A percentile compares a stretch with the other conserved stretches of the same genome.
Evolutionary conservation across 2,329 filamentous ascomycete genomes (phyloP).

Genomic region (Balansia obtecta): DNA sequence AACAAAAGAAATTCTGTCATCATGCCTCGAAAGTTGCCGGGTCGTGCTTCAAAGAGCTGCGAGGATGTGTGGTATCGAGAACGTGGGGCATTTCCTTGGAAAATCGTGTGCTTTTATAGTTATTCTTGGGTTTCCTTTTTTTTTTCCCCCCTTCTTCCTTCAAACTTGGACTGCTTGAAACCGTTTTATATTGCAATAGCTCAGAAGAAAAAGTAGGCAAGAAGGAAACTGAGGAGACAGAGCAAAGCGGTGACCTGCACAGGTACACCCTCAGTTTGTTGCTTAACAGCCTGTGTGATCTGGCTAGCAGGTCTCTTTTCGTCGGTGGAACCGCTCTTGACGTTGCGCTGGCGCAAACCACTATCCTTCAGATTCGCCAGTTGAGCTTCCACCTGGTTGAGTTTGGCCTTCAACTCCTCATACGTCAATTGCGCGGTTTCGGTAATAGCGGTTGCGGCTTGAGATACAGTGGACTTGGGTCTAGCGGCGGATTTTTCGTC

Average conservation of each 20-base stretch:
- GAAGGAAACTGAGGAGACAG: constrained; percentile 80
- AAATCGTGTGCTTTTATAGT: no score
- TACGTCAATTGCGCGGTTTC: constrained; percentile 28
- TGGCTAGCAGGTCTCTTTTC: constrained; percentile 35
- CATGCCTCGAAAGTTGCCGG: no score
- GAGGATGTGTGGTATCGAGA: no score
- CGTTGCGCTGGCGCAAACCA: constrained; percentile 70
- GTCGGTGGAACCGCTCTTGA: constrained; percentile 35
- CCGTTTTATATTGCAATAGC: no score
- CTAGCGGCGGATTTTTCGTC: constrained; percentile 15
- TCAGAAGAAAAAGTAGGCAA: constrained; percentile 95
- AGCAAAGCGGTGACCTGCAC: constrained; percentile 74
- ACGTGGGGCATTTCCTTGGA: no score
- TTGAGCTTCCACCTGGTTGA: constrained; percentile 61
- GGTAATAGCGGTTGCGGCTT: constrained; percentile 35
- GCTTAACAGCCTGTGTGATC: constrained; percentile 42
- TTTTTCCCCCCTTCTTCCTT: no score
- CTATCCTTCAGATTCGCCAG: constrained; percentile 60
- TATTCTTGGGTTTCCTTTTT: background rate
- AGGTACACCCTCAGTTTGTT: constrained; percentile 62
- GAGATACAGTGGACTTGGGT: constrained; percentile 18
- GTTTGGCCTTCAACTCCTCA: constrained; percentile 58
- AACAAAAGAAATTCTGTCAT: no score
- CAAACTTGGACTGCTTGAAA: no score
- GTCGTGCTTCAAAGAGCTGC: no score